phyloP scores from a whole-genome alignment of 768 basidiomycete species.

The Mrakia gelida region DNA sequence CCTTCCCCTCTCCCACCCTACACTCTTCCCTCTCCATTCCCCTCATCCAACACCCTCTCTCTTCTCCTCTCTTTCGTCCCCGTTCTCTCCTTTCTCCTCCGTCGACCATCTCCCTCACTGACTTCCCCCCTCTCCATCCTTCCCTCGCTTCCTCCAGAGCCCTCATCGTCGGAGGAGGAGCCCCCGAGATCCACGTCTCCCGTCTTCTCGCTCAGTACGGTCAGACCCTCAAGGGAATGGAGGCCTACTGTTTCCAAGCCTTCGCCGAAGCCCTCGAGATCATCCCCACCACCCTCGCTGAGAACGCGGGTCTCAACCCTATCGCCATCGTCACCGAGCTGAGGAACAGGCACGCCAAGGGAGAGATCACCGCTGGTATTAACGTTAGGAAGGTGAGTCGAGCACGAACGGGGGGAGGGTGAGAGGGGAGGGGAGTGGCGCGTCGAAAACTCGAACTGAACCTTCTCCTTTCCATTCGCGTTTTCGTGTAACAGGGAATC shows the following conservation, averaged over 20 bases:
- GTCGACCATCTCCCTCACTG: too few species aligned
- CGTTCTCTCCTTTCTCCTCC: background rate
- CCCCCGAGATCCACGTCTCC: constrained; percentile 96
- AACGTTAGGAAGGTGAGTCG: constrained; percentile 85
- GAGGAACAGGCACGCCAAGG: constrained; percentile 91
- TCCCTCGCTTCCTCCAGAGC: background rate
- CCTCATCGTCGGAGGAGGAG: constrained; percentile 42
- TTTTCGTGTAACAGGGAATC: constrained; percentile 58
- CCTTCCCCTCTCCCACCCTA: too few species aligned
- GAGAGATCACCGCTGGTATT: constrained; percentile 91
- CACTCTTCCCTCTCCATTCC: background rate
- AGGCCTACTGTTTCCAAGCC: constrained; percentile 98
- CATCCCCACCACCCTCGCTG: constrained; percentile 93
- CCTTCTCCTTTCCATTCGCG: constrained; percentile 5
- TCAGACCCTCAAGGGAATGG: constrained; percentile 93
- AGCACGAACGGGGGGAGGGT: background rate
- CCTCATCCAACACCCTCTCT: background rate
- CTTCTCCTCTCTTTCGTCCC: background rate
- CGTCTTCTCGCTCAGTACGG: constrained; percentile 83
- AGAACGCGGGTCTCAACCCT: constrained; percentile 96
- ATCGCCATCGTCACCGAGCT: constrained; percentile 98
- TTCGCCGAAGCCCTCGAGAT: constrained; percentile 97
- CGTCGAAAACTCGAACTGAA: background rate
- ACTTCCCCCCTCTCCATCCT: background rate
- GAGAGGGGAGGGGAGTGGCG: background rate